These are phyloP conservation scores for Suillus clintonianus DNA, from an alignment of 768 basidiomycete genomes.

Conservation along the genomic window DNA sequence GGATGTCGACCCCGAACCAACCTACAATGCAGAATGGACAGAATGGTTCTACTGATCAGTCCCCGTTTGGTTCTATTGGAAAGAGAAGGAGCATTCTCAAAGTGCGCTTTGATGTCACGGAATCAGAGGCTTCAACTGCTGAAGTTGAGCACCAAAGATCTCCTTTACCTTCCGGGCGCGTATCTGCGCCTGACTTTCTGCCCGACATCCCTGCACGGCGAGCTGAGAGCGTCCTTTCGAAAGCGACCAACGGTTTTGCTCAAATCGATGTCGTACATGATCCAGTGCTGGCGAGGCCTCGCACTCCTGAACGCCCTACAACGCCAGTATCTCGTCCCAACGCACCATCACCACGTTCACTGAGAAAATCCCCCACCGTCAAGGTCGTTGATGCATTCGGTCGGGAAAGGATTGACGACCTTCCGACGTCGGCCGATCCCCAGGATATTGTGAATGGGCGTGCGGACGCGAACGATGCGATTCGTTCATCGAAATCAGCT, in stretches of 20 bases:
- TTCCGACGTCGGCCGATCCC: conserved; percentile 3
- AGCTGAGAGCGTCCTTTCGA: background rate
- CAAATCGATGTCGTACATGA: conserved; percentile 8
- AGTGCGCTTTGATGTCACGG: conserved; percentile 67
- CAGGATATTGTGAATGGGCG: conserved; percentile 9
- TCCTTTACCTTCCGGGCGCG: conserved; percentile 28
- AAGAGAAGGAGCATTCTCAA: conserved; percentile 60
- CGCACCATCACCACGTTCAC: conserved; percentile 32
- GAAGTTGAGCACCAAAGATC: conserved; percentile 25
- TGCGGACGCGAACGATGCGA: conserved; percentile 20
- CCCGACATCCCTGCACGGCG: background rate
- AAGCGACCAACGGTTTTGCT: conserved; percentile 3
- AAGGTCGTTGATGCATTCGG: conserved; percentile 77
- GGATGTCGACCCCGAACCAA: conserved; percentile 57
- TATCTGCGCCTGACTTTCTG: background rate
- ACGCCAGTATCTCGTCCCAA: conserved; percentile 27
- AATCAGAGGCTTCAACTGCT: conserved; percentile 34
- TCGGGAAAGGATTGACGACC: conserved; percentile 38
- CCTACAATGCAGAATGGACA: conserved; percentile 18
- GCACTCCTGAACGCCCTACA: conserved; percentile 23
- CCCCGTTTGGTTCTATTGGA: conserved; percentile 35
- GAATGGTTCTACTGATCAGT: conserved; percentile 21
- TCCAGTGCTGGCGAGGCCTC: conserved; percentile 10
- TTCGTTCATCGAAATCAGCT: conserved; percentile 9
- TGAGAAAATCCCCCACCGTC: conserved; percentile 52